A percentile compares a stretch with the other conserved stretches of the same genome.
phyloP scores from a whole-genome alignment of 1,139 yeast species.

The Komagataea norvegica region DNA sequence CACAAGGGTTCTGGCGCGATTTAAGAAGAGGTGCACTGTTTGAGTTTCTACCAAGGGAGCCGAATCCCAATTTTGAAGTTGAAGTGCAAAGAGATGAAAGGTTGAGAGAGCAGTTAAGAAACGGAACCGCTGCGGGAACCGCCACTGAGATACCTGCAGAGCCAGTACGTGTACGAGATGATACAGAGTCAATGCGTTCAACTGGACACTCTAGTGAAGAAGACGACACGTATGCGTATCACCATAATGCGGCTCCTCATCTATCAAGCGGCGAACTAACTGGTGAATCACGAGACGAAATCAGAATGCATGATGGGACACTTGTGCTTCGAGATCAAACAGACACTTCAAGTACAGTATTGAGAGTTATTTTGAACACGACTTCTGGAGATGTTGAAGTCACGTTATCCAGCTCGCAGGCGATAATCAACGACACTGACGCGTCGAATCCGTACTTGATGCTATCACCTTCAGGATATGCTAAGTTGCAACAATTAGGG shows the following conservation, averaged over 20 bases:
- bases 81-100: constrained; percentile 25
- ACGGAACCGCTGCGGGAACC: constrained; percentile 2
- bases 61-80: constrained; percentile 23
- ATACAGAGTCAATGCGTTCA: too few relatives aligned
- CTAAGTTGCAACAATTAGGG: constrained; percentile 29
- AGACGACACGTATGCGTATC: background rate
- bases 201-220: too few relatives aligned
- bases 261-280: constrained; percentile 9
- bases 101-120: constrained; percentile 19
- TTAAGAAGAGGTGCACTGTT: constrained; percentile 23
- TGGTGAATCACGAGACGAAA: constrained; percentile 18
- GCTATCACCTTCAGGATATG: constrained; percentile 38
- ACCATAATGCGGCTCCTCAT: constrained; percentile 5
- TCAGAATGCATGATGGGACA: constrained; percentile 3
- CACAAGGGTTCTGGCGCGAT: constrained; percentile 27
- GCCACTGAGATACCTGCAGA: constrained; percentile 1
- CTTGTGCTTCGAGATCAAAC: constrained; percentile 11
- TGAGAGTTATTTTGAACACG: constrained; percentile 16
- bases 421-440: constrained; percentile 39
- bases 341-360: constrained; percentile 8
- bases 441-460: constrained; percentile 37
- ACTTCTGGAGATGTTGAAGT: constrained; percentile 22
- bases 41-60: constrained; percentile 28
- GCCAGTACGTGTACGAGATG: constrained; percentile 6
- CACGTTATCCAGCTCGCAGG: constrained; percentile 36